phyloP scores from a whole-genome alignment of 208 protist species.

The Spongospora subterranea region DNA sequence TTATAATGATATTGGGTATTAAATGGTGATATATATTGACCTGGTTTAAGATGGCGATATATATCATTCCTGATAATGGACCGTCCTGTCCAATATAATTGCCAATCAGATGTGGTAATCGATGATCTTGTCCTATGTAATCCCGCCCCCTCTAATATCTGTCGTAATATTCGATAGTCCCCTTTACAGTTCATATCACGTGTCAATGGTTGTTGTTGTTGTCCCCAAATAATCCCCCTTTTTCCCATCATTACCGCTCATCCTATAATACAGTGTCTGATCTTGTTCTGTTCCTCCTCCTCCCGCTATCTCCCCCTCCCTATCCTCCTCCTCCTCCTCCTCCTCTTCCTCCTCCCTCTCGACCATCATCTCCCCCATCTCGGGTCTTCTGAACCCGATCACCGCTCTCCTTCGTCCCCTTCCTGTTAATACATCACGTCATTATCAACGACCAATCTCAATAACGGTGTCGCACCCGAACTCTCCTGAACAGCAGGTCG shows the following conservation, averaged over 20 bases:
- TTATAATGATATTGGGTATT: too few relatives aligned
- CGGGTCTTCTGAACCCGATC: too few relatives aligned
- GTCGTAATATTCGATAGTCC: not conserved
- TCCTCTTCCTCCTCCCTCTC: too few relatives aligned
- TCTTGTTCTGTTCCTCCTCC: too few relatives aligned
- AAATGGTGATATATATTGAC: not conserved
- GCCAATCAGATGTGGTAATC: not conserved
- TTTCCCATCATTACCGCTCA: not conserved
- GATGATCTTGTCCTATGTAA: not conserved
- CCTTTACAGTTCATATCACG: not conserved
- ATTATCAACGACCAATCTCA: too few relatives aligned
- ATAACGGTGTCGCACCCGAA: too few relatives aligned
- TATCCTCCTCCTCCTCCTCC: too few relatives aligned
- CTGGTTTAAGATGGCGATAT: not conserved
- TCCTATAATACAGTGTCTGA: conserved; percentile 10
- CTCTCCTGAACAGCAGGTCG: too few relatives aligned
- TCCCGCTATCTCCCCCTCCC: too few relatives aligned
- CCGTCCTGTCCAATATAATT: conserved; percentile 21
- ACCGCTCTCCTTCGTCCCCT: too few relatives aligned
- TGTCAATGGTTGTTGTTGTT: not conserved
- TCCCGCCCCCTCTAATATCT: not conserved
- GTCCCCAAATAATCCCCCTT: not conserved
- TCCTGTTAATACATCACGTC: too few relatives aligned
- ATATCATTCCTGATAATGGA: not conserved
- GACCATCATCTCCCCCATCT: too few relatives aligned